Base-by-base conservation (phyloP, 2,329 filamentous ascomycete genomes). In the Diaporthe longicolla region DNA sequence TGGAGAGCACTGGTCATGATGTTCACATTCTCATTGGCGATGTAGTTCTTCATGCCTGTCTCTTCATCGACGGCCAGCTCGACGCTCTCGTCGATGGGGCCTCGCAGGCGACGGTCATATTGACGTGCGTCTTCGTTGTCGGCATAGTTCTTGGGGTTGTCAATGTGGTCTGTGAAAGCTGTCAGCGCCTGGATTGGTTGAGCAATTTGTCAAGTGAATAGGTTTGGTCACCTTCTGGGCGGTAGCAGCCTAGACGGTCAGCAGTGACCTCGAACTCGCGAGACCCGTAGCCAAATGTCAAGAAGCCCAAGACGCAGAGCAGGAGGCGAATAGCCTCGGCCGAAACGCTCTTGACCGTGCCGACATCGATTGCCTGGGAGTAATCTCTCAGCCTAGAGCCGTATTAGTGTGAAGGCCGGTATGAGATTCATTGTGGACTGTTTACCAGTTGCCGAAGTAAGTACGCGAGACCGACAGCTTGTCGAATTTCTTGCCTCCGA, bases 351-450 rank as follows among this genome's bases (percentile, higher is more conserved):
- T 98, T 98, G 84, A 98, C 91, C 5, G 95, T 97, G 76, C 95
- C 95, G 66, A 98, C 94, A 82, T 98, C 95, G 79, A 98, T 94
- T 75, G 95, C 95, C 84, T 98, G 95, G 70, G 94, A 97, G 84
- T 98, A 98, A 84, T 98, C 95, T 74, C 89, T 91, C 45, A 98
- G 90, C 70, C 63, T 68, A 40, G 63, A 37, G 15, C n/a, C 32
- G 9, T 40, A 13, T 68, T 68, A 68, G 63, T 24, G 15, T 50
- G 29, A 40, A 29, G 15, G 26, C n/a, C 3, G 9, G 32, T 40
- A 37, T 11, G 37, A 24, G 11, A 29, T 10, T 37, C 6, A 50
- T 5, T 26, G 7, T 26, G 13, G 13, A 2, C n/a, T 4, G 0
- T 21, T 68, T 54, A 68, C 95, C 95, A 98, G 86, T 98, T 98